Base-by-base conservation (phyloP, 2,329 filamentous ascomycete genomes). In the Botrytis pseudocinerea region DNA sequence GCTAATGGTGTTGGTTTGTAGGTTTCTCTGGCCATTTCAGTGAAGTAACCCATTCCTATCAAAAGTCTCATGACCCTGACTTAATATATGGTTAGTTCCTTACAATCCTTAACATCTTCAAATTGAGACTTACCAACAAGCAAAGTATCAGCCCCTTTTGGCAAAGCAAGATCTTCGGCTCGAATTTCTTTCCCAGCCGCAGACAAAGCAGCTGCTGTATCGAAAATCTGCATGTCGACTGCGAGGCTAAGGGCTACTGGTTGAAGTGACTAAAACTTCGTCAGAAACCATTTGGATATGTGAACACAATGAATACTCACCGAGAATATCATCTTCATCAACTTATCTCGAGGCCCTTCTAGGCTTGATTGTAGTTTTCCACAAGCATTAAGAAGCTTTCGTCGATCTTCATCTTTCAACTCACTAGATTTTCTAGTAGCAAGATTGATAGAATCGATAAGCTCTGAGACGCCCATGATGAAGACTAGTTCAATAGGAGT, bases 1-100 rank as follows among this genome's bases (percentile, higher is more conserved):
- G 68, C 59, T n/a, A 72, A 18, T 8, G 72, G 66, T 32, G 70
- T 60, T n/a, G 73, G 38, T 20, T 28, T 69, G 64, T 68, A 73
- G 46, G 46, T 72, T 42, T 69, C 62, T n/a, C 28, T 28, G 9
- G 46, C 62, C 7, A 64, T 20, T 70, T 75, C 74, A 4, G 46
- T 44, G 20, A 76, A 75, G 48, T 74, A 42, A 6, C 42, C 64
- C 59, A 76, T 73, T 35, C 57, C 68, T 8, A 64, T 62, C 2
- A 76, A 28, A 2, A 75, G 73, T 69, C 74, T 73, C 73, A 76
- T 73, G 28, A 76, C 25, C 22, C 73, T 72, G 25, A 60, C 74
- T 76, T 8, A 4, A 18, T n/a, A 1, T 1, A 42, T 5, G 3
- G 12, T 61, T 2, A 69, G 38, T 57, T 44, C 20, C 12, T 57